Base-by-base conservation (phyloP, 2,329 filamentous ascomycete genomes). In the Escovopsis sp. region DNA sequence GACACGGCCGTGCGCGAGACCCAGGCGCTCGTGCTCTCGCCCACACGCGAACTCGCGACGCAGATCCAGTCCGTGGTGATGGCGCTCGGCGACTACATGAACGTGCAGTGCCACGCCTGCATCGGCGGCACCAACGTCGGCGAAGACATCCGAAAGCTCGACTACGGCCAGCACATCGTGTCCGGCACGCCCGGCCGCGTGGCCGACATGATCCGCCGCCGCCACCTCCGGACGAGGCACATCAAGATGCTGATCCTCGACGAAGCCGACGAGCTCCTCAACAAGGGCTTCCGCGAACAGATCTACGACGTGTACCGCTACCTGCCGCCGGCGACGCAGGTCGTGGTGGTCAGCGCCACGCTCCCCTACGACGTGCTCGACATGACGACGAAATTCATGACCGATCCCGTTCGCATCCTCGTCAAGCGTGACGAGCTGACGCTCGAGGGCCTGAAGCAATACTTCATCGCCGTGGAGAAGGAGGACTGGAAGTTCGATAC, bases 371-470 rank as follows among this genome's bases (percentile, higher is more conserved):
- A 98, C 58, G 91, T 98, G 15, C 76, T 98, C 41, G 89, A 96
- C 63, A 94, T 98, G 84, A 98, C 91, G 29, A 96, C 89, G 51
- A 96, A 96, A 65, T 98, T 98, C 74, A 98, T 98, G 91, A 94
- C 86, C 24, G 89, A 96, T 55, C 89, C 89, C 1, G 89, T 95
- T 37, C 83, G 89, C 50, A 94, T 96, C 57, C 74, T 96, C 24
- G 89, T 96, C 61, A 95, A 96, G 78, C 88, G 88, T 80, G 91
- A 96, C 64, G 91, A 98, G 62, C 68, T 98, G 70, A 98, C 91
- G 2, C 77, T 98, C 39, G 91, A 96, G 66, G 91, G 91, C 44
- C 72, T 98, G 40, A 96, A 96, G 70, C 91, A 98, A 63, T 98
- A 95, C 71, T 98, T 95, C 61, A 96, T 98, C 55, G 91, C 91